These are phyloP conservation scores for Mucor sp. DNA, from an alignment of 371 early-diverging fungal species.

Conservation along the genomic window DNA sequence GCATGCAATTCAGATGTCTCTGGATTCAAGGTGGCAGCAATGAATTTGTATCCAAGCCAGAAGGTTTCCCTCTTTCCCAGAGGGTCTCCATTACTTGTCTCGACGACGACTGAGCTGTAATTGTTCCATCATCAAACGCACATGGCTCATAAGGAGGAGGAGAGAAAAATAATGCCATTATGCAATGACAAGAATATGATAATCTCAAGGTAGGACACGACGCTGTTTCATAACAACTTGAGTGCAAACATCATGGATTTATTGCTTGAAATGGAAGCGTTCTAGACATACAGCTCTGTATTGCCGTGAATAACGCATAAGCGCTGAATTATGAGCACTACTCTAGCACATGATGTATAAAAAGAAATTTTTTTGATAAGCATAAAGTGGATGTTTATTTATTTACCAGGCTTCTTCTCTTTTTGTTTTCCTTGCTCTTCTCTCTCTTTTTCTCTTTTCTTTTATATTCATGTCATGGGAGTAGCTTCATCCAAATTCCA, in stretches of 20 bases:
- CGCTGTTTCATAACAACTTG: background rate
- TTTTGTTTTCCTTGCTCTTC: no score
- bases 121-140: background rate
- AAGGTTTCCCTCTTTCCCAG: background rate
- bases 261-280: background rate
- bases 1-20: background rate
- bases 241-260: background rate
- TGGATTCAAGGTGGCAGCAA: background rate
- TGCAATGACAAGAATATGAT: background rate
- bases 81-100: background rate
- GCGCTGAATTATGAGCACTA: background rate
- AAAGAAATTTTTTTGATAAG: background rate
- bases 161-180: background rate
- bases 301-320: background rate
- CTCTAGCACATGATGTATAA: constrained; percentile 9
- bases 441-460: background rate
- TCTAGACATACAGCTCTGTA: background rate
- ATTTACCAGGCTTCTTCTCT: background rate
- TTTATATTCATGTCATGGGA: constrained; percentile 8
- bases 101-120: background rate
- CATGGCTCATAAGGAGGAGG: background rate
- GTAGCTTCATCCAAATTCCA: constrained; percentile 2
- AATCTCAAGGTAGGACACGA: background rate
- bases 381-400: background rate
- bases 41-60: background rate